Conservation (phyloP, 1,284 basidiomycete genomes). For the Apiotrichum veenhuisii region DNA sequence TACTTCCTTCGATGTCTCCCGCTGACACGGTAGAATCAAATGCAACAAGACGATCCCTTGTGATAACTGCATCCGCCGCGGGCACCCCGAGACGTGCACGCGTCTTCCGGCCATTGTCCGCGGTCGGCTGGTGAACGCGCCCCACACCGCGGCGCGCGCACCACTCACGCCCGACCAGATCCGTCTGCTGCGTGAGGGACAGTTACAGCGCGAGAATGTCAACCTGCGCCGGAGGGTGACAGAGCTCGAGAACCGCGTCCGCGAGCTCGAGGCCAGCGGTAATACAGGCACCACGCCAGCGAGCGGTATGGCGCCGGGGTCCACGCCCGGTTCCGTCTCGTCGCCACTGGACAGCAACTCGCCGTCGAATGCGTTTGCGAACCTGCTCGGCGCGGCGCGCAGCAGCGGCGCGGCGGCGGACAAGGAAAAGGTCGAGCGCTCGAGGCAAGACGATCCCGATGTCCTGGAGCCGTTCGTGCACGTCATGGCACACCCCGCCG, state of each 20-base stretch:
- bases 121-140: conserved; percentile 22
- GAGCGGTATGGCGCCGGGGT: background rate
- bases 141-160: conserved; percentile 16
- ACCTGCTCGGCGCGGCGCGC: conserved; percentile 12
- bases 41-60: conserved; percentile 24
- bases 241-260: conserved; percentile 18
- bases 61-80: conserved; percentile 22
- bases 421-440: conserved; percentile 5
- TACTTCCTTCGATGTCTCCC: background rate
- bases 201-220: conserved; percentile 25
- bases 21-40: conserved; percentile 15
- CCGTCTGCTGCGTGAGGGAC: conserved; percentile 19
- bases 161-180: conserved; percentile 24
- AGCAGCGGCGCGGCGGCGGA: background rate
- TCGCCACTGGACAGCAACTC: conserved; percentile 7
- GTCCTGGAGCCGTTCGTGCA: conserved; percentile 23
- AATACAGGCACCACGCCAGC: background rate
- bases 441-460: conserved; percentile 22
- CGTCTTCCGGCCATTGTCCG: conserved; percentile 22
- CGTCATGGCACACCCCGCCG: conserved; percentile 21
- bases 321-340: conserved; percentile 2
- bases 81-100: conserved; percentile 22
- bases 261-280: conserved; percentile 9
- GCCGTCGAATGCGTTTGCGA: conserved; percentile 15
- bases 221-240: conserved; percentile 14